Conservation (phyloP, 345 rosid genomes). For the Luvunga scandens region DNA sequence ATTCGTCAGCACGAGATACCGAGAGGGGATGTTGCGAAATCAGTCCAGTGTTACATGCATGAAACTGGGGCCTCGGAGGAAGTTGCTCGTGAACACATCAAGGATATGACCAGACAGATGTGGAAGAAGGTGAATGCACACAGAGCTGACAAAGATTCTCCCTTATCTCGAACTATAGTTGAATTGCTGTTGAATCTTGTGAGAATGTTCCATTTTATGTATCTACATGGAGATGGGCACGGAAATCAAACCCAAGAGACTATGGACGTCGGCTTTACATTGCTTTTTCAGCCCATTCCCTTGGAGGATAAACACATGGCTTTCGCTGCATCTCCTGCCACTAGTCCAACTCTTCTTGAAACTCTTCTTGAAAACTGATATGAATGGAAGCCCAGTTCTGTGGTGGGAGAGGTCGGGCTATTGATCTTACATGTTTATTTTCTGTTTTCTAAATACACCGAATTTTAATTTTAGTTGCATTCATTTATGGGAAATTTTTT, state of each 20-base stretch:
- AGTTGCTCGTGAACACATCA: slow-evolving; percentile 25
- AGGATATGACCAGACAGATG: slow-evolving; percentile 4
- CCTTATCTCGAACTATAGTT: not conserved
- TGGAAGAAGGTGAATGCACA: slow-evolving; percentile 28
- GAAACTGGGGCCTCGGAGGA: slow-evolving; percentile 30
- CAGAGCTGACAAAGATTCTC: not conserved
- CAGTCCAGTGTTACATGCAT: slow-evolving; percentile 38
- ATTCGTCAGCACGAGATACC: slow-evolving; percentile 23
- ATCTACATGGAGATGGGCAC: slow-evolving; percentile 14
- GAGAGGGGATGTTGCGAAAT: slow-evolving; percentile 35
- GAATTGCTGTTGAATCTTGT: not conserved
- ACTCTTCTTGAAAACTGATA: too few species aligned
- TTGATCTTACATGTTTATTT: too few species aligned
- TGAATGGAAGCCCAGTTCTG: too few species aligned
- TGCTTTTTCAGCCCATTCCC: slow-evolving; percentile 5
- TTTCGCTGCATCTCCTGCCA: too few species aligned
- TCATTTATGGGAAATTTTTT: too few species aligned
- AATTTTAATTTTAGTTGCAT: too few species aligned
- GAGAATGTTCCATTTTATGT: slow-evolving; percentile 7
- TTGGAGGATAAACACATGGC: not conserved
- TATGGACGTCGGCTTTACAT: not conserved
- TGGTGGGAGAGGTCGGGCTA: too few species aligned
- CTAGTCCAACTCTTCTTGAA: too few species aligned
- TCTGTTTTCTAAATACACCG: too few species aligned
- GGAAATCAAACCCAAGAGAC: not conserved